Percentiles rank a stretch among this genome's conserved stretches.
phyloP scores from a whole-genome alignment of 2,329 filamentous ascomycete genomes.

The Hymenoscyphus fraxineus region DNA sequence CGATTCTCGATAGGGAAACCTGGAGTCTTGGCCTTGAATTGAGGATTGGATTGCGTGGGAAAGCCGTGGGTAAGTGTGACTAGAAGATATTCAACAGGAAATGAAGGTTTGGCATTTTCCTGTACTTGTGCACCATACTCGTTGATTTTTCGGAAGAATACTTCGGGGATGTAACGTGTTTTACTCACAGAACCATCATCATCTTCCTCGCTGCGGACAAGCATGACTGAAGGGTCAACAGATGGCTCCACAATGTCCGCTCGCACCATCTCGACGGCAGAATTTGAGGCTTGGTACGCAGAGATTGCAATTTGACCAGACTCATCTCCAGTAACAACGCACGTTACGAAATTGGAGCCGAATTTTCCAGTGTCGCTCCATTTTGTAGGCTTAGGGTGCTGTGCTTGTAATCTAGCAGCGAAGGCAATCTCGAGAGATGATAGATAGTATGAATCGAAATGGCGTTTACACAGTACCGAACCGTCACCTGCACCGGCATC shows the following conservation, averaged over 20 bases:
- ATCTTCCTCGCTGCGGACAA: constrained; percentile 89
- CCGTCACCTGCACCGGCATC: constrained; percentile 79
- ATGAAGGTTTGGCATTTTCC: constrained; percentile 93
- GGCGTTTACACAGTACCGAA: constrained; percentile 87
- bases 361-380: constrained; percentile 96
- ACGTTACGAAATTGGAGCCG: constrained; percentile 96
- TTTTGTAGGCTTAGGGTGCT: constrained; percentile 84
- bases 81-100: constrained; percentile 93
- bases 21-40: constrained; percentile 62
- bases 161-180: constrained; percentile 89
- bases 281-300: constrained; percentile 91
- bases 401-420: constrained; percentile 80
- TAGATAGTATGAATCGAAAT: constrained; percentile 87
- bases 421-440: constrained; percentile 91
- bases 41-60: constrained; percentile 71
- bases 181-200: constrained; percentile 65
- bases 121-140: constrained; percentile 96
- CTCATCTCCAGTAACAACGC: constrained; percentile 90
- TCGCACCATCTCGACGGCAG: constrained; percentile 93
- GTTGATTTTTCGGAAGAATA: constrained; percentile 93
- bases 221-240: constrained; percentile 87
- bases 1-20: constrained; percentile 91
- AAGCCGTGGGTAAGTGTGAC: constrained; percentile 97
- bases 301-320: constrained; percentile 83
- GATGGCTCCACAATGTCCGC: constrained; percentile 94